Percentiles rank a stretch among this genome's conserved stretches.
phyloP scores from a whole-genome alignment of 768 basidiomycete species.

The Leccinum variicolor region DNA sequence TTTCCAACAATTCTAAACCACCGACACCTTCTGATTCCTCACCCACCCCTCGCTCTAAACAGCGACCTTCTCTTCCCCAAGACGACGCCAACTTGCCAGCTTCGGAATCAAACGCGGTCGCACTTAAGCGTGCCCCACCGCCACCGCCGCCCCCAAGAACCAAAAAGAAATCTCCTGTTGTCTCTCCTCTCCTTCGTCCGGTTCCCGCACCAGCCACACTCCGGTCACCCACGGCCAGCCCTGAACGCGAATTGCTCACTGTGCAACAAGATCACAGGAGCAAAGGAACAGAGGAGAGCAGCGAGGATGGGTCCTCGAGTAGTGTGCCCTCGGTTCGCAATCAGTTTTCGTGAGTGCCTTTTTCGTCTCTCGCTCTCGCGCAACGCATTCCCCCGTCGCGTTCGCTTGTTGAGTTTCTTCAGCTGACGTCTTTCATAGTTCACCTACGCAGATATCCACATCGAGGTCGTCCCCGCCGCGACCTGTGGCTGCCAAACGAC shows the following conservation, averaged over 20 bases:
- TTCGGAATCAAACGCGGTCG: constrained; percentile 45
- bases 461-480: constrained; percentile 14
- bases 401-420: neutral
- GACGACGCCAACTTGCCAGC: constrained; percentile 31
- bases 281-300: constrained; percentile 8
- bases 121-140: constrained; percentile 51
- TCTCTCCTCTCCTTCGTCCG: constrained; percentile 53
- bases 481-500: constrained; percentile 18
- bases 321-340: constrained; percentile 43
- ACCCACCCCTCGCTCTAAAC: constrained; percentile 40
- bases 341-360: constrained; percentile 47
- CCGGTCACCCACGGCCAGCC: constrained; percentile 17
- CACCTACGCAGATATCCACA: neutral
- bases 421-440: constrained; percentile 9
- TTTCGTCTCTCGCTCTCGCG: neutral
- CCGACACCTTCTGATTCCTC: constrained; percentile 27
- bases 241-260: constrained; percentile 11
- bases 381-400: neutral
- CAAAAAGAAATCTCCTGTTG: constrained; percentile 38
- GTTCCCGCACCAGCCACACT: constrained; percentile 38
- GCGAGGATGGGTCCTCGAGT: constrained; percentile 12
- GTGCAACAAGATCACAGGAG: neutral
- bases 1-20: constrained; percentile 27
- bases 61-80: constrained; percentile 31
- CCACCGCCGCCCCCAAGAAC: constrained; percentile 47